phyloP scores from a whole-genome alignment of 371 early-diverging fungal species.

The Syncephalastrum racemosum region DNA sequence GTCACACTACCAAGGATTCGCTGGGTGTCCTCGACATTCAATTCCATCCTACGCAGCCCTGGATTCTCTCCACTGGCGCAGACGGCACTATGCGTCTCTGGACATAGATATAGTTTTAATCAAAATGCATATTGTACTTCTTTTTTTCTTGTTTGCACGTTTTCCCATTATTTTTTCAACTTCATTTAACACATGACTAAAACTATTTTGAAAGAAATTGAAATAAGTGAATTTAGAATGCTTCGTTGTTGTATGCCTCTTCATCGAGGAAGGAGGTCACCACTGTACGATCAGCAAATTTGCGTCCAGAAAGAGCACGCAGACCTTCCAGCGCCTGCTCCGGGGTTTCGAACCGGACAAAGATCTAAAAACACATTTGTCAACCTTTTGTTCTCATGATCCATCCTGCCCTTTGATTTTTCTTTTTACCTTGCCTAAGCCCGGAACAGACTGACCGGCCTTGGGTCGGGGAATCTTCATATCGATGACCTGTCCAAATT shows the following conservation, averaged over 20 bases:
- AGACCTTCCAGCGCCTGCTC: slow-evolving; percentile 72
- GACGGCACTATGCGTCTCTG: slow-evolving; percentile 78
- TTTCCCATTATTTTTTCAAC: too few species aligned
- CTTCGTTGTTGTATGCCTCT: slow-evolving; percentile 60
- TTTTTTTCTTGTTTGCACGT: slow-evolving; percentile 1
- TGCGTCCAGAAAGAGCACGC: slow-evolving; percentile 89
- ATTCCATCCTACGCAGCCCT: slow-evolving; percentile 97
- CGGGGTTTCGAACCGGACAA: slow-evolving; percentile 69
- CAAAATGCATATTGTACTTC: slow-evolving; percentile 1
- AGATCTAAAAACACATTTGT: slow-evolving; percentile 58
- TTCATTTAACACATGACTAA: too few species aligned
- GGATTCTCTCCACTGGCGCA: slow-evolving; percentile 86
- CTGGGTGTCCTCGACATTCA: slow-evolving; percentile 80
- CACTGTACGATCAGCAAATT: slow-evolving; percentile 93
- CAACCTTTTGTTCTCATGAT: background rate
- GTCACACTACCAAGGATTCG: slow-evolving; percentile 71
- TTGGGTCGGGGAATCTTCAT: slow-evolving; percentile 87
- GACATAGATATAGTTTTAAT: slow-evolving; percentile 46
- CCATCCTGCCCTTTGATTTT: background rate
- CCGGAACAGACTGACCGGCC: slow-evolving; percentile 54
- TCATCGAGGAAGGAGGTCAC: slow-evolving; percentile 83
- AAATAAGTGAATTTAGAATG: slow-evolving; percentile 44
- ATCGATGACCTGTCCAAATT: slow-evolving; percentile 79
- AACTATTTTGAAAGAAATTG: background rate
- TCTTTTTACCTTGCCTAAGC: slow-evolving; percentile 80